These are phyloP conservation scores for Colletotrichum cordylinicola DNA, from an alignment of 2,329 filamentous ascomycete species.

Conservation along the genomic window DNA sequence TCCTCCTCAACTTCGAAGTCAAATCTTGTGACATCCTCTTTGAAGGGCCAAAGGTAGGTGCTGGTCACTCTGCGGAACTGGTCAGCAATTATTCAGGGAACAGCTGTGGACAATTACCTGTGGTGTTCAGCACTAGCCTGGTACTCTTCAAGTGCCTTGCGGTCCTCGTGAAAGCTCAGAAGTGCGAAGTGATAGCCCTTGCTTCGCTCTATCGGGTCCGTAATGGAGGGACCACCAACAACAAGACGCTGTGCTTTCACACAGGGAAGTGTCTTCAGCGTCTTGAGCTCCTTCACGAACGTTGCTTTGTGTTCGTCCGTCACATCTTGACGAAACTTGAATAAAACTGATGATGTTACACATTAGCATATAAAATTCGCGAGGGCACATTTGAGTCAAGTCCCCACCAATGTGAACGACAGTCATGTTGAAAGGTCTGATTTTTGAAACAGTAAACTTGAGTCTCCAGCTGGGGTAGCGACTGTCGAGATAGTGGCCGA, in stretches of 20 bases:
- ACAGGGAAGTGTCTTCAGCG: slow-evolving; percentile 51
- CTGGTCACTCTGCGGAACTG: slow-evolving; percentile 49
- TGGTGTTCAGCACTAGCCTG: slow-evolving; percentile 59
- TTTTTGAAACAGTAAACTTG: accelerated
- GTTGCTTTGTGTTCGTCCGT: slow-evolving; percentile 44
- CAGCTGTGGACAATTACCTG: slow-evolving; percentile 34
- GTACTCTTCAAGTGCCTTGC: slow-evolving; percentile 52
- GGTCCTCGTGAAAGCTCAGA: slow-evolving; percentile 55
- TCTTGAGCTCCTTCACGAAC: slow-evolving; percentile 53
- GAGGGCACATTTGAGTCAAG: not conserved
- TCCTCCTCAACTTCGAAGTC: slow-evolving; percentile 56
- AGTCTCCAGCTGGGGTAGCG: accelerated
- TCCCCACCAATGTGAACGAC: slow-evolving; percentile 39
- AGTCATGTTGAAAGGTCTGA: slow-evolving; percentile 30
- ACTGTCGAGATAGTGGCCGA: not conserved
- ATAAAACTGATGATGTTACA: slow-evolving; percentile 43
- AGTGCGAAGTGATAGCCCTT: slow-evolving; percentile 59
- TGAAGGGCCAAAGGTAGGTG: slow-evolving; percentile 56
- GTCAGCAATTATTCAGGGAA: not conserved
- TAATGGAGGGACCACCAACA: slow-evolving; percentile 59
- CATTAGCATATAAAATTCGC: not conserved
- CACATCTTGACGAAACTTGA: slow-evolving; percentile 52
- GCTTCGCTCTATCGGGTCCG: slow-evolving; percentile 55
- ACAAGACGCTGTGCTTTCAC: slow-evolving; percentile 53
- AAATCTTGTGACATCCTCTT: slow-evolving; percentile 57